Evolutionary conservation across 176 grass and related monocot species (phyloP), one percentile per base, ranked within the genome.

Genomic region (Triticum timopheevii): DNA sequence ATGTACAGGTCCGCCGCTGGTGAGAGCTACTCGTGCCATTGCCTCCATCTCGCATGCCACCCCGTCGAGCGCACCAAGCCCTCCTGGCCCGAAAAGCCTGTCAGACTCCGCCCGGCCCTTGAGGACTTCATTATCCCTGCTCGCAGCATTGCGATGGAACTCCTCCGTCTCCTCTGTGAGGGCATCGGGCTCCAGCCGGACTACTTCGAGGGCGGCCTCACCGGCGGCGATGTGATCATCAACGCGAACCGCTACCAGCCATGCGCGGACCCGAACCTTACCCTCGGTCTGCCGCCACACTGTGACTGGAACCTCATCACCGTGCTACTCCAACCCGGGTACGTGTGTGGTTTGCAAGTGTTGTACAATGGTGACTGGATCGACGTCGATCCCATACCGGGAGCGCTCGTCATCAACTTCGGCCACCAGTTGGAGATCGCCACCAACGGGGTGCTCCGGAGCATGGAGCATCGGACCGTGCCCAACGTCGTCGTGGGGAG

Each of bases 371-470:
- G 58, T 2, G 52, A 79, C 6, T 89, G 79, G 90, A 35, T 87
- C 63, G 20, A 33, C 64, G 80, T 92, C 3, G 31, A 84, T 39
- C 45, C 71, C 5, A 71, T 89, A 27, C 84, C 87, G 7, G 69
- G 65, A 45, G 83, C 87, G 20, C 80, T 92, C 13, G 83, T 80
- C 34, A 25, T 92, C 56, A 84, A 84, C 28, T 95, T 92, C 31
- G 90, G 90, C 7, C 87, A 89, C 64, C 90, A 84, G 58, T 58
- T 92, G n/a, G 84, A 92, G 90, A 92, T 92, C 61, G 81, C 85
- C 47, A 89, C 86, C 73, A 92, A 92, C 33, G 91, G 87, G 63
- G 17, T 87, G 45, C 82, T 90, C 44, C 89, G 87, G 86, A 87
- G 84, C 39, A 39, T 93, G 5, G 91, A 93, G 84, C 91, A 87